phyloP scores from a whole-genome alignment of 352 stramenopile species.

The Phytophthora palmivora region DNA sequence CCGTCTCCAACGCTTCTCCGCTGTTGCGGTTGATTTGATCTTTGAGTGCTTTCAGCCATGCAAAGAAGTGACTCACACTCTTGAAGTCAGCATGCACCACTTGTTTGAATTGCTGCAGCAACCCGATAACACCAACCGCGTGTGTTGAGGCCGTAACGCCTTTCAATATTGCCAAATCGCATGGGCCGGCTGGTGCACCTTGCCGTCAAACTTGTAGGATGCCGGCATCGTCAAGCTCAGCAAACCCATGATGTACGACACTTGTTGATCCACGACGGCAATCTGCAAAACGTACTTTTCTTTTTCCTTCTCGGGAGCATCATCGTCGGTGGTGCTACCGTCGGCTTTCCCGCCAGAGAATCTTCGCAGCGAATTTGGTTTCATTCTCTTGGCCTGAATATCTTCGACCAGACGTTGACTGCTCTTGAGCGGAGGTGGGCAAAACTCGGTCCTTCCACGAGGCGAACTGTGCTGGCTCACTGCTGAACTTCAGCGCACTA shows the following conservation, averaged over 20 bases:
- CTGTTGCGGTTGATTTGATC: slow-evolving; percentile 1
- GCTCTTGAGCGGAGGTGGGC: background rate
- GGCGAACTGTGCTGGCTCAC: background rate
- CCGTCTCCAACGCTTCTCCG: too few species aligned
- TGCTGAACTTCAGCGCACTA: background rate
- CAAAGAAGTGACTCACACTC: background rate
- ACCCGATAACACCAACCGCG: background rate
- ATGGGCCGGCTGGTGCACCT: slow-evolving; percentile 1
- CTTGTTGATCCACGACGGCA: background rate
- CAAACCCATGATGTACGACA: slow-evolving; percentile 15
- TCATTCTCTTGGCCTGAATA: background rate
- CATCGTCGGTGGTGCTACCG: background rate
- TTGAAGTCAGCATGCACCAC: slow-evolving; percentile 6
- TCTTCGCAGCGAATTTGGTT: background rate
- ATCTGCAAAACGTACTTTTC: too few species aligned
- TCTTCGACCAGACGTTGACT: background rate
- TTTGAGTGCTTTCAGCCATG: background rate
- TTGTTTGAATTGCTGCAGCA: background rate
- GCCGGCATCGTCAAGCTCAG: background rate
- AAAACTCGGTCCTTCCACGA: background rate
- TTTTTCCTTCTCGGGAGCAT: background rate
- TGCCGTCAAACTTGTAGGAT: background rate
- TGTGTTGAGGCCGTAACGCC: slow-evolving; percentile 8
- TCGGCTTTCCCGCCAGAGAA: background rate
- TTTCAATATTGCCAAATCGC: slow-evolving; percentile 6